A percentile compares a stretch with the other conserved stretches of the same genome.
Evolutionary conservation across 2,329 filamentous ascomycete genomes (phyloP).

Genomic region (Penicillium fuscoglaucum): DNA sequence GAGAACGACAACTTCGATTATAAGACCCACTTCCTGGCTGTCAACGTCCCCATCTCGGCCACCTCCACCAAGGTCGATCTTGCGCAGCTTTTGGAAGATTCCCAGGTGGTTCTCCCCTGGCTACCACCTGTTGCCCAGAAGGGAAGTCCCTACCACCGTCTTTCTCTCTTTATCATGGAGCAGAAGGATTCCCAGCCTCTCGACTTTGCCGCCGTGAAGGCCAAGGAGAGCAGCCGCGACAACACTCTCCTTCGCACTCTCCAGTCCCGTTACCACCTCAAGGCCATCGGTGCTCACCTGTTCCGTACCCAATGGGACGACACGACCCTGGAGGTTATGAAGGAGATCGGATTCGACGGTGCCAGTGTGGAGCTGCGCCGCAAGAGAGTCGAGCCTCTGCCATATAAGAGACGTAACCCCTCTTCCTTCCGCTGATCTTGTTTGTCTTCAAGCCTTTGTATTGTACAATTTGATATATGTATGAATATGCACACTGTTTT

Average conservation of each 20-base stretch:
- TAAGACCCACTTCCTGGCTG: conserved; percentile 84
- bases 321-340: conserved; percentile 82
- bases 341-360: conserved; percentile 70
- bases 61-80: conserved; percentile 65
- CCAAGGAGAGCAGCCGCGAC: conserved; percentile 56
- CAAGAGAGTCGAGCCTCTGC: conserved; percentile 69
- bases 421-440: conserved; percentile 44
- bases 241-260: conserved; percentile 75
- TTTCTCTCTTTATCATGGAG: conserved; percentile 80
- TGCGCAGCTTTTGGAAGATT: conserved; percentile 57
- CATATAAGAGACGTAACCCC: conserved; percentile 61
- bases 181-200: conserved; percentile 65
- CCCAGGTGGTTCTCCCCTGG: conserved; percentile 76
- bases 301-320: conserved; percentile 93
- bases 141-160: conserved; percentile 85
- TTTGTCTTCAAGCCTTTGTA: conserved; percentile 32
- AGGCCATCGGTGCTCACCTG: conserved; percentile 77
- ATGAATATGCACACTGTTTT: conserved; percentile 41
- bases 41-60: conserved; percentile 66
- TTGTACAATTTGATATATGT: conserved; percentile 46
- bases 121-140: conserved; percentile 83
- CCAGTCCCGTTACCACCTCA: conserved; percentile 66
- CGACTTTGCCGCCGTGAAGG: conserved; percentile 59
- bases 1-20: conserved; percentile 73
- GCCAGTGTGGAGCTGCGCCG: conserved; percentile 82